phyloP scores from a whole-genome alignment of 176 grass and related monocot genomes.

The Tuctoria greenei region DNA sequence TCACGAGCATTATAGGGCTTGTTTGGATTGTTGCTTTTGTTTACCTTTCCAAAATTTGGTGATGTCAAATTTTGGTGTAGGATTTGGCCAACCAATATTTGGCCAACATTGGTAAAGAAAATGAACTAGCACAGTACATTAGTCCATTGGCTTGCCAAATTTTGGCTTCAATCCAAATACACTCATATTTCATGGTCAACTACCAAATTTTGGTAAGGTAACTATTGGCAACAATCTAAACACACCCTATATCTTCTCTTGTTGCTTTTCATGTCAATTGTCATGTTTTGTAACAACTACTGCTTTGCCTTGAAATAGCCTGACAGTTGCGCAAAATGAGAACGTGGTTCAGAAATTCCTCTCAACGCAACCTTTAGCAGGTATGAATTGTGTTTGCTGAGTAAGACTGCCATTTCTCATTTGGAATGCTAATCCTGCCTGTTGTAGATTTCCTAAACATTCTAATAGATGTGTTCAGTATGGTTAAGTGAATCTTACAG shows the following conservation, averaged over 20 bases:
- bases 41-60: too few relatives aligned
- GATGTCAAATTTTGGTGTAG: too few relatives aligned
- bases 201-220: too few relatives aligned
- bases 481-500: constrained; percentile 1
- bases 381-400: constrained; percentile 40
- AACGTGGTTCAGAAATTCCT: constrained; percentile 83
- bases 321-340: constrained; percentile 90
- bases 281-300: constrained; percentile 5
- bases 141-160: too few relatives aligned
- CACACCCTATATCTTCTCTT: background rate
- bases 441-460: background rate
- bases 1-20: background rate
- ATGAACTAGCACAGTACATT: too few relatives aligned
- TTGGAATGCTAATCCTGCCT: background rate
- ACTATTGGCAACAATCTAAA: too few relatives aligned
- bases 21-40: too few relatives aligned
- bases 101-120: too few relatives aligned
- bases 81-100: too few relatives aligned
- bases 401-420: background rate
- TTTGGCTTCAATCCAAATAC: too few relatives aligned
- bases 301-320: constrained; percentile 52
- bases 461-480: background rate
- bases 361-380: constrained; percentile 63
- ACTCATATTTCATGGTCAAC: too few relatives aligned
- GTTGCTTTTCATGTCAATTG: constrained; percentile 14